These are phyloP conservation scores for Asterionellopsis glacialis DNA, from an alignment of 108 stramenopile genomes.

Conservation along the genomic window DNA sequence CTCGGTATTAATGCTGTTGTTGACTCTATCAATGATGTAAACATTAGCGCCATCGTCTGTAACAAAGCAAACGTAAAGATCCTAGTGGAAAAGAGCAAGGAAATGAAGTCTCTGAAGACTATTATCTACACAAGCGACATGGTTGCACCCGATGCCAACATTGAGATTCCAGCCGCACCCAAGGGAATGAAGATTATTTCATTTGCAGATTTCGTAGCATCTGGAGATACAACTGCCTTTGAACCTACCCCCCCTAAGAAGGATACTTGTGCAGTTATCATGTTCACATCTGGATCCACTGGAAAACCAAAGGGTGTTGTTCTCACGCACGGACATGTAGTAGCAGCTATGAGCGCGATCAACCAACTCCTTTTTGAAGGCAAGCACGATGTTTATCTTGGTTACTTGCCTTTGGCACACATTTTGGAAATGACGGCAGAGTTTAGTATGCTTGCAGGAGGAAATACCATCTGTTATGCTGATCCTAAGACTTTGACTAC, in stretches of 20 bases:
- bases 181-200: conserved; percentile 47
- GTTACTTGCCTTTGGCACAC: conserved; percentile 75
- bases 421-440: conserved; percentile 89
- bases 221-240: conserved; percentile 64
- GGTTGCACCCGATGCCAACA: conserved; percentile 45
- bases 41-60: conserved; percentile 76
- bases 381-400: conserved; percentile 42
- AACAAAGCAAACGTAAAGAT: conserved; percentile 73
- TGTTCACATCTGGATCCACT: conserved; percentile 93
- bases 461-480: conserved; percentile 75
- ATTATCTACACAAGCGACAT: conserved; percentile 84
- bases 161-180: conserved; percentile 42
- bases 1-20: conserved; percentile 88
- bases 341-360: conserved; percentile 50
- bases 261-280: conserved; percentile 87
- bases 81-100: conserved; percentile 38
- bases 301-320: conserved; percentile 98
- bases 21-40: conserved; percentile 79
- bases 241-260: conserved; percentile 65
- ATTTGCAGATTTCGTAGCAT: conserved; percentile 76
- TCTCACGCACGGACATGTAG: conserved; percentile 79
- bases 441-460: conserved; percentile 50
- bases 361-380: not conserved
- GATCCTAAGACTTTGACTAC: conserved; percentile 79
- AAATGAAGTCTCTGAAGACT: conserved; percentile 74